phyloP scores from a whole-genome alignment of 208 protist species.

The Trichomonas gallinae region DNA sequence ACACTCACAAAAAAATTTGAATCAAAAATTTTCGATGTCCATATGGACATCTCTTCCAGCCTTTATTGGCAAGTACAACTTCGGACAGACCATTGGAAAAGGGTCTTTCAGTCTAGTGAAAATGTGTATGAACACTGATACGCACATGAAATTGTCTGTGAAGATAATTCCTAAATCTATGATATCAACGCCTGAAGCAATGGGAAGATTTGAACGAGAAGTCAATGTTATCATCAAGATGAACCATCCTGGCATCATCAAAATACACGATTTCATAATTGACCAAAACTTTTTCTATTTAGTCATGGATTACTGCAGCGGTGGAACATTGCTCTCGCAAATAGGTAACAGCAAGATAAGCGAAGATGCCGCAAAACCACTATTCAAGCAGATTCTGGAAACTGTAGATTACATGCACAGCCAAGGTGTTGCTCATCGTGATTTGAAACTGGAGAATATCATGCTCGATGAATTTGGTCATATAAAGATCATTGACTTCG shows the following conservation, averaged over 20 bases:
- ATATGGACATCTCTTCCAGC: not conserved
- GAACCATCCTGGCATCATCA: not conserved
- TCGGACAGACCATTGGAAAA: not conserved
- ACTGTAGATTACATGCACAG: constrained; percentile 19
- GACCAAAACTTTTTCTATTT: constrained; percentile 25
- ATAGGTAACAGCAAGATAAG: constrained; percentile 19
- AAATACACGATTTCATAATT: not conserved
- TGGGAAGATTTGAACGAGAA: not conserved
- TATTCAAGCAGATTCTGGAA: constrained; percentile 24
- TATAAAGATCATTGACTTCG: not conserved
- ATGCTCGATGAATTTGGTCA: not conserved
- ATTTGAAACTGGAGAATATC: constrained; percentile 24
- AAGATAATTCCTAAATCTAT: not conserved
- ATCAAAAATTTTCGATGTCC: not conserved
- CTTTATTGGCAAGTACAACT: not conserved
- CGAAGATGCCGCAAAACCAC: not conserved
- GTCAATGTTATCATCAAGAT: not conserved
- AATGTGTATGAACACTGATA: not conserved
- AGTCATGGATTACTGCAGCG: constrained; percentile 34
- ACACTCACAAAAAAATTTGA: not conserved
- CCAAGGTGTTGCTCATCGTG: constrained; percentile 22
- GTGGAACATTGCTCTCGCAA: constrained; percentile 26
- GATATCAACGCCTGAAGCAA: not conserved
- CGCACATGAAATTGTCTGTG: not conserved
- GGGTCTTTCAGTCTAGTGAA: not conserved